A percentile compares a stretch with the other conserved stretches of the same genome.
phyloP scores from a whole-genome alignment of 768 basidiomycete species.

The Suillus ampliporus region DNA sequence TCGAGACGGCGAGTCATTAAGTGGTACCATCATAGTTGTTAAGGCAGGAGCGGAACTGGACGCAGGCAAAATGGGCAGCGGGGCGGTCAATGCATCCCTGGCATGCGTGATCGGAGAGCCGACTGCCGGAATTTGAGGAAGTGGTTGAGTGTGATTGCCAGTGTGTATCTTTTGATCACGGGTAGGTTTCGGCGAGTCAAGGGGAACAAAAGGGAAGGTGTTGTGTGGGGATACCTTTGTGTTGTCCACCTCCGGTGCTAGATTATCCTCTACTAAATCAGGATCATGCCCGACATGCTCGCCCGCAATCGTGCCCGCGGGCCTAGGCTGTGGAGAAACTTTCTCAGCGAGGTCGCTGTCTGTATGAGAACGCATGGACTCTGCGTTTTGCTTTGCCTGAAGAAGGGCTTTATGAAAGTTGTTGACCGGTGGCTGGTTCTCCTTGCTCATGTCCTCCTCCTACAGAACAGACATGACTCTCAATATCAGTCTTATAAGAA shows the following conservation, averaged over 20 bases:
- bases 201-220: conserved; percentile 45
- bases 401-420: conserved; percentile 53
- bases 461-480: conserved; percentile 24
- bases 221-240: conserved; percentile 36
- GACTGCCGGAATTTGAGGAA: conserved; percentile 17
- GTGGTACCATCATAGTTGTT: conserved; percentile 38
- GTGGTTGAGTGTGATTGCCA: conserved; percentile 24
- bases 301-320: background rate
- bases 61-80: conserved; percentile 24
- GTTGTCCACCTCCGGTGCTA: conserved; percentile 23
- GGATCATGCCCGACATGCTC: conserved; percentile 4
- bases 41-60: conserved; percentile 15
- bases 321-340: background rate
- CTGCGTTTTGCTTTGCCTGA: conserved; percentile 34
- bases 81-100: conserved; percentile 30
- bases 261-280: conserved; percentile 14
- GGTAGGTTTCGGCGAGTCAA: conserved; percentile 40
- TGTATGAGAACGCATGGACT: conserved; percentile 9
- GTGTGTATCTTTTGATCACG: conserved; percentile 7
- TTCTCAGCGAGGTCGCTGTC: background rate
- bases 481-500: background rate
- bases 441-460: conserved; percentile 43
- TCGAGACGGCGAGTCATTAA: conserved; percentile 39
- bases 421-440: conserved; percentile 49
- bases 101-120: conserved; percentile 15